These are phyloP conservation scores for Mollisia scopiformis DNA, from an alignment of 2,329 filamentous ascomycete species.

Conservation along the genomic window DNA sequence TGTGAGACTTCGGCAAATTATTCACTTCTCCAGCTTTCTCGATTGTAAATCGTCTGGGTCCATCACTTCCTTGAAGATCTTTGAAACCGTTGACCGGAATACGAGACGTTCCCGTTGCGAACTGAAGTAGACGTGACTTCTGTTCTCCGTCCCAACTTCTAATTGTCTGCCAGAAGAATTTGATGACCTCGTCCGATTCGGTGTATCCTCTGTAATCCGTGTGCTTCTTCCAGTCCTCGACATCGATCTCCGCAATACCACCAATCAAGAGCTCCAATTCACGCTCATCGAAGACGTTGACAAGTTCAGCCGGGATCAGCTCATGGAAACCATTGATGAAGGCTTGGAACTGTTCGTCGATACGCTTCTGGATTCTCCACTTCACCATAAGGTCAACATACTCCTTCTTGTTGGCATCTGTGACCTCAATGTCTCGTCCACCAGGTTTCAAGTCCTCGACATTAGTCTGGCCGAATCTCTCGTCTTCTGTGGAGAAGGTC, in stretches of 20 bases:
- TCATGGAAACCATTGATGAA: conserved; percentile 98
- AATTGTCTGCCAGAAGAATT: conserved; percentile 99
- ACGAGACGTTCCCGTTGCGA: conserved; percentile 94
- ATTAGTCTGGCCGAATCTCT: conserved; percentile 91
- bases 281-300: conserved; percentile 98
- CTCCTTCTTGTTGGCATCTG: conserved; percentile 98
- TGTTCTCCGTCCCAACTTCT: conserved; percentile 97
- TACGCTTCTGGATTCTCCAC: conserved; percentile 98
- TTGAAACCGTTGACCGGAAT: conserved; percentile 99
- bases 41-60: conserved; percentile 93
- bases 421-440: conserved; percentile 91
- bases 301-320: conserved; percentile 91
- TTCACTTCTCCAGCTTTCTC: conserved; percentile 92
- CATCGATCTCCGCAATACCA: conserved; percentile 99
- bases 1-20: conserved; percentile 95
- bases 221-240: conserved; percentile 99
- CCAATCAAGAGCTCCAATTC: conserved; percentile 96
- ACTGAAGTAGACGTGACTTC: conserved; percentile 93
- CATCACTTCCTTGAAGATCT: conserved; percentile 95
- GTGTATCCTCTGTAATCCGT: conserved; percentile 99
- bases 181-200: conserved; percentile 94
- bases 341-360: conserved; percentile 96
- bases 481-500: conserved; percentile 96
- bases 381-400: conserved; percentile 98
- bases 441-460: conserved; percentile 92